Base-by-base conservation (phyloP, 306 rosid genomes). In the Quercus aquifolioides region DNA sequence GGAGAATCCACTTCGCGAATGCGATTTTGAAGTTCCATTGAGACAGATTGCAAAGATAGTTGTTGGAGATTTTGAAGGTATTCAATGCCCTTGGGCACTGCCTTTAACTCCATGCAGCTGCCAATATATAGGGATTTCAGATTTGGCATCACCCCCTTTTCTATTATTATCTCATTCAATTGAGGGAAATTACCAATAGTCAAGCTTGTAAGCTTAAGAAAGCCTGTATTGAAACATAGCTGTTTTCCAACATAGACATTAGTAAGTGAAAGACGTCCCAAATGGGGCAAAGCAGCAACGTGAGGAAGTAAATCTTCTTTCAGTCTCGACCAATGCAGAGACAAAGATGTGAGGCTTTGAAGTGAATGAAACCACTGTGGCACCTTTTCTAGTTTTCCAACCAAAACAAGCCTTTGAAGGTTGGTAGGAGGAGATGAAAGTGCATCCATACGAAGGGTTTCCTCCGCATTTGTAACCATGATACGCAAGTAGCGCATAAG, bases 391-490 rank as follows among this genome's bases (percentile, higher is more conserved):
- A 78, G 57, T 56, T 57, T 78, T 8, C 78, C 54, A 3, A 3
- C 17, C 49, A 74, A 18, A 18, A 0, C 0, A 33, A 80, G 30
- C 0, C 0, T 28, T 46, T 1, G 30, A 43, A 80, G 79, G 5
- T 51, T 17, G 1, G 60, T 69, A 21, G 84, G 84, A 65, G 75
- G 75, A 14, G 74, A 80, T 55, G 49, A 6, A 3, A 69, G 33
- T 2, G 76, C 76, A 46, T 70, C 26, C 6, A 58, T 1, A 18
- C 56, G 59, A 19, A 71, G 71, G 5, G 18, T 19, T 28, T 57
- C 71, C n/a, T 78, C 81, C 20, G 57, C 62, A 43, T n/a, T 11
- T 13, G 46, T 41, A 17, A 19, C 76, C 59, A 30, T 0, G 9
- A 68, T 3, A 46, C 3, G 5, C 58, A 73, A 68, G 38, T 1